These are phyloP conservation scores for Sporothrix protearum DNA, from an alignment of 2,329 filamentous ascomycete species.

Conservation along the genomic window DNA sequence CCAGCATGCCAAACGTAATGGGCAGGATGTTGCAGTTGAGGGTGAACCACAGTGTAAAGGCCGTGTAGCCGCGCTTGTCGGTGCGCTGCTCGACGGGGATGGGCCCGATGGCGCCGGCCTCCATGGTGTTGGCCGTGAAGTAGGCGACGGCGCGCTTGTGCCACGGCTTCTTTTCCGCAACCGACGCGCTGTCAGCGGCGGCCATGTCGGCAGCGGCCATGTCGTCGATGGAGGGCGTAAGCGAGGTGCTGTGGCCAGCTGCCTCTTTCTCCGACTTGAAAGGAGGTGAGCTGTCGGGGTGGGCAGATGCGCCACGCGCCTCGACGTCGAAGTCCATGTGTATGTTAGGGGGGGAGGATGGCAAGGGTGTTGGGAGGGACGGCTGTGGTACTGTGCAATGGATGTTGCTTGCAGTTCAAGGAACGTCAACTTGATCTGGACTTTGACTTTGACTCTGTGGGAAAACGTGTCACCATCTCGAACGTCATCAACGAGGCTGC, in stretches of 20 bases:
- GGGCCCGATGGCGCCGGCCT: conserved; percentile 45
- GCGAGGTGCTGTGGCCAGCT: background rate
- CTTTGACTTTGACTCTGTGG: background rate
- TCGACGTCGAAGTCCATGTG: conserved; percentile 13
- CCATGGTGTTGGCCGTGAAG: conserved; percentile 31
- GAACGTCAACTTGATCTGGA: background rate
- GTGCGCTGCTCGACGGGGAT: conserved; percentile 43
- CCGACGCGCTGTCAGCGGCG: background rate
- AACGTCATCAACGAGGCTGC: background rate
- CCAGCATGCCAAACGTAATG: conserved; percentile 62
- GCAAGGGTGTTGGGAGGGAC: background rate
- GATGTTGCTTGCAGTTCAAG: background rate
- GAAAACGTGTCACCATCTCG: background rate
- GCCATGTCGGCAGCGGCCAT: background rate
- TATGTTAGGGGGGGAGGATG: background rate
- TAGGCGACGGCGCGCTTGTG: background rate
- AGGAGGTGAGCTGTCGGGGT: background rate
- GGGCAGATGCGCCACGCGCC: conserved; percentile 1
- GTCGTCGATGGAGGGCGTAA: background rate
- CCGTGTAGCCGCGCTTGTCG: conserved; percentile 41
- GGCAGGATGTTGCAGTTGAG: conserved; percentile 48
- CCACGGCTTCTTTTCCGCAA: background rate
- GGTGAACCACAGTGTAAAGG: conserved; percentile 49
- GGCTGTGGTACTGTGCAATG: background rate
- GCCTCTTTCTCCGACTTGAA: conserved; percentile 8